A percentile compares a stretch with the other conserved stretches of the same genome.
Conservation (phyloP, 306 rosid species). For the Vicia sativa region DNA sequence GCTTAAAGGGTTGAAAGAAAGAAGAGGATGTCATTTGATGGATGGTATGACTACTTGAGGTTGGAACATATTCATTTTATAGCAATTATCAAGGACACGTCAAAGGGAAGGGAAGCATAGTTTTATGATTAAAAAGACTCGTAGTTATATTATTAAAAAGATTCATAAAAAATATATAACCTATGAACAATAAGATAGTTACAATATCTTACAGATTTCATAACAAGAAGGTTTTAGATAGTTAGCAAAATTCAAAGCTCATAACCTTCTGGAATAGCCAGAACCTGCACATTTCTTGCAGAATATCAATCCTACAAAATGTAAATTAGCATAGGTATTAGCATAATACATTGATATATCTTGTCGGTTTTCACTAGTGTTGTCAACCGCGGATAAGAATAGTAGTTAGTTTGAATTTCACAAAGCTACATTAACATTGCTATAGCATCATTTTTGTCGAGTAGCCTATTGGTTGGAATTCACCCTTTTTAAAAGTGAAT, state of each 20-base stretch:
- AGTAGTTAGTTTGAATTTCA: too few species aligned
- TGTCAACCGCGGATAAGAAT: not conserved
- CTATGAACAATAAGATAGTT: constrained; percentile 31
- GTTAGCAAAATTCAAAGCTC: constrained; percentile 38
- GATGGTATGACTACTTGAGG: too few species aligned
- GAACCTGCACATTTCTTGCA: constrained; percentile 99
- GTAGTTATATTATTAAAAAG: not conserved
- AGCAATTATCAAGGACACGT: too few species aligned
- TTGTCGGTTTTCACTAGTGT: not conserved
- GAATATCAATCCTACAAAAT: constrained; percentile 71
- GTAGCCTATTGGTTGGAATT: too few species aligned
- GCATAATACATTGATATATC: not conserved
- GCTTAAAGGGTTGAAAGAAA: too few species aligned
- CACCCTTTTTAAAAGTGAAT: too few species aligned
- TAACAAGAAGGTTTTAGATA: constrained; percentile 26
- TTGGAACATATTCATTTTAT: too few species aligned
- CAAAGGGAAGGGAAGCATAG: too few species aligned
- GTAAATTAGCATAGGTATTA: constrained; percentile 30
- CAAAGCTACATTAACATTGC: too few species aligned
- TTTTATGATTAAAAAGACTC: not conserved
- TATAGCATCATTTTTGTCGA: too few species aligned
- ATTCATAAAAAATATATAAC: not conserved
- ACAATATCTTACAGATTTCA: constrained; percentile 40
- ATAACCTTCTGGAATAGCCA: constrained; percentile 91
- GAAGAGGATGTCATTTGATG: too few species aligned